A percentile compares a stretch with the other conserved stretches of the same genome.
These are phyloP conservation scores for Pseudonitzschia multiseries DNA, from an alignment of 108 stramenopile species.

Conservation along the genomic window DNA sequence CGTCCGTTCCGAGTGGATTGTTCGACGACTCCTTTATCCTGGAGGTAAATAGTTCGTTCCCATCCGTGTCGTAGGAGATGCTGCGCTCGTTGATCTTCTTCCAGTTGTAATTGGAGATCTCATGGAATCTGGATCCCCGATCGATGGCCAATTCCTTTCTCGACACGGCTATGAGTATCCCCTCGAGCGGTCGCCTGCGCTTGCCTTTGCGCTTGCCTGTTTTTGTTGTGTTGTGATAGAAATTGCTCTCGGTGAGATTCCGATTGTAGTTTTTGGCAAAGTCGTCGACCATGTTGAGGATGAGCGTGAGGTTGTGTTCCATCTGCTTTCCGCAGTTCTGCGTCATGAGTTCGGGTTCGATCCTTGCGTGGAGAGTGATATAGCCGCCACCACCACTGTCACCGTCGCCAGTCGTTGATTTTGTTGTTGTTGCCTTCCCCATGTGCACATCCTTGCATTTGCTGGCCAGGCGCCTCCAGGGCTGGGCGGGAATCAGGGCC, in stretches of 20 bases:
- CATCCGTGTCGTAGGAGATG: background rate
- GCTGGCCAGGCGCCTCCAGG: slow-evolving; percentile 36
- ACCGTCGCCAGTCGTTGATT: background rate
- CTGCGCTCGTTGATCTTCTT: slow-evolving; percentile 32
- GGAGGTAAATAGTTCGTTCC: background rate
- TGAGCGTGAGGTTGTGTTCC: slow-evolving; percentile 57
- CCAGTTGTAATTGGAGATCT: slow-evolving; percentile 42
- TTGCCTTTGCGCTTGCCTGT: background rate
- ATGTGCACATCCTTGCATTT: slow-evolving; percentile 15
- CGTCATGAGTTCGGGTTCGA: slow-evolving; percentile 69
- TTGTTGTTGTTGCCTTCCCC: too few relatives aligned
- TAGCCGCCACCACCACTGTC: slow-evolving; percentile 15
- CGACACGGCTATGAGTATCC: slow-evolving; percentile 36
- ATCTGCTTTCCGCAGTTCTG: slow-evolving; percentile 56
- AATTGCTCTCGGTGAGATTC: too few relatives aligned
- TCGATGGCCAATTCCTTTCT: slow-evolving; percentile 20
- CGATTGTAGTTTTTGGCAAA: slow-evolving; percentile 15
- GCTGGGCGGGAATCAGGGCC: slow-evolving; percentile 33
- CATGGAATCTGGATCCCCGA: background rate
- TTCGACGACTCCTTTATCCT: too few relatives aligned
- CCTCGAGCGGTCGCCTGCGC: slow-evolving; percentile 4
- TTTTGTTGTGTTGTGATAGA: background rate
- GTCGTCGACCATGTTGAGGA: slow-evolving; percentile 46
- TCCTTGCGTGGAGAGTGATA: slow-evolving; percentile 67
- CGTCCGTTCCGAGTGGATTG: too few relatives aligned